These are phyloP conservation scores for Xylariales sp. DNA, from an alignment of 2,329 filamentous ascomycete genomes.

Conservation along the genomic window DNA sequence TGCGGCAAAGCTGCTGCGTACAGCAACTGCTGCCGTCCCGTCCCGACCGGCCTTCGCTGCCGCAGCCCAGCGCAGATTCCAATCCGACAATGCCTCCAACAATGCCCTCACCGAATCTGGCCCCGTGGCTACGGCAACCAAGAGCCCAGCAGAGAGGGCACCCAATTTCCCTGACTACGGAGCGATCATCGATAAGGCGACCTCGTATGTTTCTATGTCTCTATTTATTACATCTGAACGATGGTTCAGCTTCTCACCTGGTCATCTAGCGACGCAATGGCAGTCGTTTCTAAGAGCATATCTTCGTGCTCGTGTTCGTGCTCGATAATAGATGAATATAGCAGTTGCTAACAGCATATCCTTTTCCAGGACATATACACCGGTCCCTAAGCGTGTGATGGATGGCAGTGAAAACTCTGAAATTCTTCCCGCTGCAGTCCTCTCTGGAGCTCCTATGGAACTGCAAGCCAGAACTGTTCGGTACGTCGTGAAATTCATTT, in stretches of 20 bases:
- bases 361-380: conserved; percentile 71
- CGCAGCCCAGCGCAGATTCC: conserved; percentile 47
- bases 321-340: too few relatives aligned
- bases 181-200: conserved; percentile 78
- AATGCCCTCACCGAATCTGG: conserved; percentile 37
- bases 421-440: conserved; percentile 72
- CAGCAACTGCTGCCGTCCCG: conserved; percentile 30
- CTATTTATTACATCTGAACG: too few relatives aligned
- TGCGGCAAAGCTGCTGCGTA: conserved; percentile 46
- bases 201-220: conserved; percentile 70
- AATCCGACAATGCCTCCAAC: conserved; percentile 25
- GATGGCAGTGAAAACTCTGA: conserved; percentile 81
- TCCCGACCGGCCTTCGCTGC: conserved; percentile 32
- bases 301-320: too few relatives aligned
- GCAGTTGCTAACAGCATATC: not conserved
- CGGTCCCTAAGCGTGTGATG: conserved; percentile 83
- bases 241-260: too few relatives aligned
- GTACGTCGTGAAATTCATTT: conserved; percentile 44
- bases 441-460: conserved; percentile 90
- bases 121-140: conserved; percentile 21
- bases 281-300: too few relatives aligned
- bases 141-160: conserved; percentile 28
- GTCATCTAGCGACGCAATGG: too few relatives aligned
- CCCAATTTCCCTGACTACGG: conserved; percentile 76
- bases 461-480: conserved; percentile 91